These are phyloP conservation scores for Leptosphaerulina australis DNA, from an alignment of 2,329 filamentous ascomycete genomes.

Conservation along the genomic window DNA sequence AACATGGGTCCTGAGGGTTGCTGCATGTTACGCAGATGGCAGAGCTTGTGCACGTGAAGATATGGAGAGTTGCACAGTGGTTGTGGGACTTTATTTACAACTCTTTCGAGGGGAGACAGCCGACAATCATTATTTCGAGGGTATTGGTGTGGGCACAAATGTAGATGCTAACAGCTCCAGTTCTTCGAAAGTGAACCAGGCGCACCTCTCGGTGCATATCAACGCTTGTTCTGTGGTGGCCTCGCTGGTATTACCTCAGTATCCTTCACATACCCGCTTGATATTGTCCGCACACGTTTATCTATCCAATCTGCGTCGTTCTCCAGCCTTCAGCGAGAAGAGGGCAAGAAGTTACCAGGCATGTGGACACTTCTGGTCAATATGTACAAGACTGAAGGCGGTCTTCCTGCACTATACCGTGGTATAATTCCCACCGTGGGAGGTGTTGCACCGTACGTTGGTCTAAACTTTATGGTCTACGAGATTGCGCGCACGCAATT, in stretches of 20 bases:
- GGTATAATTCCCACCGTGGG: conserved; percentile 93
- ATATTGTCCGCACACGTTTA: conserved; percentile 93
- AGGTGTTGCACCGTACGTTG: conserved; percentile 95
- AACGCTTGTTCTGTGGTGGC: conserved; percentile 86
- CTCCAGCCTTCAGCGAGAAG: conserved; percentile 65
- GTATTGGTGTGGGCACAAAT: neutral
- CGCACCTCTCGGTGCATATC: conserved; percentile 72
- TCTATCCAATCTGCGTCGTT: conserved; percentile 99
- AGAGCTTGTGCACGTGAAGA: neutral
- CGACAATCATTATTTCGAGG: neutral
- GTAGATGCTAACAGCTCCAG: conserved; percentile 43
- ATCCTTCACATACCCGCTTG: conserved; percentile 91
- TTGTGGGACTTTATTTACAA: neutral
- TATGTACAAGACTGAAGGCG: conserved; percentile 94
- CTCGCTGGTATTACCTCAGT: conserved; percentile 95
- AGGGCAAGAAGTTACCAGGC: conserved; percentile 70
- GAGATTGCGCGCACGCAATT: conserved; percentile 83
- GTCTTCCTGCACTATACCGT: conserved; percentile 83
- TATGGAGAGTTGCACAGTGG: neutral
- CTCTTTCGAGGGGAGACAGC: neutral
- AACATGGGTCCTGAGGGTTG: neutral
- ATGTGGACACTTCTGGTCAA: conserved; percentile 84
- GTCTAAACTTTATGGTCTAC: conserved; percentile 98
- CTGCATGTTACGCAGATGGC: neutral
- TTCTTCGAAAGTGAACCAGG: conserved; percentile 80